Evolutionary conservation across 176 grass and related monocot species (phyloP), one percentile per base, ranked within the genome.

Genomic region (Eremochloa ophiuroides): DNA sequence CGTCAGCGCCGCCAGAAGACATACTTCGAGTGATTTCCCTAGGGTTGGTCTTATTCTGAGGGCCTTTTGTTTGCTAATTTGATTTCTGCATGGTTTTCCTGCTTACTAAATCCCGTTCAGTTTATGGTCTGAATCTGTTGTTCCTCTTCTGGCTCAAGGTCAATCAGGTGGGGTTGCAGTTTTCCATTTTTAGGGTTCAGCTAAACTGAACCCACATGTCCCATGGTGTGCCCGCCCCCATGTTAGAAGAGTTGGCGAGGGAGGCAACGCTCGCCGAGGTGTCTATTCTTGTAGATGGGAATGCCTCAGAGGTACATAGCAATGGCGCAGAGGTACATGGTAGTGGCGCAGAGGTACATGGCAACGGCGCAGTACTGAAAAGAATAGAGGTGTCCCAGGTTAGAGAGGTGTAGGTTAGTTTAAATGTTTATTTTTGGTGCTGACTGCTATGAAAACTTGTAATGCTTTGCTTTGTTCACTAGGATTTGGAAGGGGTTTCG

Each of bases 401-500:
- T 71, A 85, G 72, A 58, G 81, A 37, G 76, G 72, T 15, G 58
- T 30, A 2, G 17, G n/a, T 66, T 66, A 66, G n/a, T 63, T 61
- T 39, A 53, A 66, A 41, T 76, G 20, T 59, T 46, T 23, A 38
- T 23, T 78, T 62, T 55, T 72, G 13, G 31, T 56, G 15, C 29
- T 47, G 64, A 25, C 66, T 30, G 47, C 73, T 40, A 23, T 15
- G 3, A n/a, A 66, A 67, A 31, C 41, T 59, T 60, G 3, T 27
- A 28, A 47, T 56, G 66, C 34, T 33, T 77, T 17, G 8, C 70
- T 73, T 85, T 78, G 61, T 67, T 79, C 73, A 66, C 66, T 50
- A 93, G 88, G 64, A 83, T 41, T 76, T 83, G 85, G 74, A 65
- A 48, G 70, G 66, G 66, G 42, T 40, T 65, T 51, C 64, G 2